Base-by-base conservation (phyloP, 2,329 filamentous ascomycete genomes). In the Pseudocercospora fuligena region DNA sequence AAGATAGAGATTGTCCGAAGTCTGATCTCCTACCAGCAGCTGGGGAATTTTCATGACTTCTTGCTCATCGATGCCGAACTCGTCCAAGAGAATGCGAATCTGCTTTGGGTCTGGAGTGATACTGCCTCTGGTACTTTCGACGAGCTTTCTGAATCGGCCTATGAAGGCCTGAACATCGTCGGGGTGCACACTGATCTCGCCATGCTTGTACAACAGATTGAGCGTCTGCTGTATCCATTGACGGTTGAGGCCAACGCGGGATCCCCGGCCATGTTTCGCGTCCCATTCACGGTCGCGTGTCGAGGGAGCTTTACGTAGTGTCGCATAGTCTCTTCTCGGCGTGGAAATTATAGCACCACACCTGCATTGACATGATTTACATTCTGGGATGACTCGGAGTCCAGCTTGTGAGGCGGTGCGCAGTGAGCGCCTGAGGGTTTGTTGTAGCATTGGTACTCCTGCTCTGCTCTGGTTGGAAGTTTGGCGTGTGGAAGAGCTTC, bases 321-420 rank as follows among this genome's bases (percentile, higher is more conserved):
- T 68, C 14, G 58, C 54, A 43, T 49, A 63, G 7, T 61, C 14
- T 21, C 59, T n/a, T n/a, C 23, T 33, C n/a, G 21, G 11, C 33
- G 51, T 19, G 8, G 29, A 36, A 31, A 66, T 54, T 12, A 56
- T 27, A 14, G 33, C 46, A 47, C 69, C 69, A 51, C 70, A 73
- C 51, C 64, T 57, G 58, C 70, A 72, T 43, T 43, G 53, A 57
- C 71, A 73, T 19, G 54, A n/a, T n/a, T 27, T 56, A 46, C 71
- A 73, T 59, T 64, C 31, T 43, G 60, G 40, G 25, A 12, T 25
- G 23, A 19, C 60, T 16, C 8, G 11, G 23, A n/a, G 51, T n/a
- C 21, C 40, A 27, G 36, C 25, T 53, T 19, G 64, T n/a, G 40
- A 43, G 40, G n/a, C 16, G 23, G 27, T n/a, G 40, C 60, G 57